A percentile compares a stretch with the other conserved stretches of the same genome.
These are phyloP conservation scores for Stemphylium vesicarium DNA, from an alignment of 2,329 filamentous ascomycete genomes.

Conservation along the genomic window DNA sequence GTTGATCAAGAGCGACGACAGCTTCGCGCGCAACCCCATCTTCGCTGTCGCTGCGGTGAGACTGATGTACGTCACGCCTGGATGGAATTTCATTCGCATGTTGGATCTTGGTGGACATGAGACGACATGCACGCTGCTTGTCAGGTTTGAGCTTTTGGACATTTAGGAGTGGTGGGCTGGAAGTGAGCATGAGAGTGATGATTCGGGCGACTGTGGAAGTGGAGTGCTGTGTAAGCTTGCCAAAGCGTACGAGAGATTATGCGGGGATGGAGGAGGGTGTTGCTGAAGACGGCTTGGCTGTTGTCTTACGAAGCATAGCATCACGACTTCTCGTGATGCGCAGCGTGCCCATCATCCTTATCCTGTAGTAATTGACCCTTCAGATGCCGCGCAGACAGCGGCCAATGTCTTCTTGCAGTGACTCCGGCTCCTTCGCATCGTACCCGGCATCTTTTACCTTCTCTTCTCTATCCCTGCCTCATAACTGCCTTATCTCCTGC, in stretches of 20 bases:
- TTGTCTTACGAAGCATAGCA: no score
- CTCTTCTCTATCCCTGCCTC: background rate
- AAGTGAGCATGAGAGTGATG: background rate
- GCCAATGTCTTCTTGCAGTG: no score
- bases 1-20: conserved; percentile 71
- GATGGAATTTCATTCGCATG: conserved; percentile 70
- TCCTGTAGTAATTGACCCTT: no score
- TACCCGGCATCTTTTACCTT: no score
- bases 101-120: conserved; percentile 69
- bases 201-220: background rate
- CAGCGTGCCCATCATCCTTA: no score
- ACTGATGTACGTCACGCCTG: conserved; percentile 61
- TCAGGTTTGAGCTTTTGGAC: conserved; percentile 63
- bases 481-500: background rate
- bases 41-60: conserved; percentile 67
- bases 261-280: conserved; percentile 1
- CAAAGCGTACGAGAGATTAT: background rate
- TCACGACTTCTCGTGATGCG: no score
- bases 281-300: background rate
- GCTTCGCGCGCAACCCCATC: conserved; percentile 67
- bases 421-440: no score
- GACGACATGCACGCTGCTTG: conserved; percentile 66
- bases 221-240: background rate
- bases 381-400: no score
- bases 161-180: conserved; percentile 16